Evolutionary conservation across 495 filamentous ascomycete species (phyloP), one percentile per base, ranked within the genome.

Genomic region (Echria macrotheca): DNA sequence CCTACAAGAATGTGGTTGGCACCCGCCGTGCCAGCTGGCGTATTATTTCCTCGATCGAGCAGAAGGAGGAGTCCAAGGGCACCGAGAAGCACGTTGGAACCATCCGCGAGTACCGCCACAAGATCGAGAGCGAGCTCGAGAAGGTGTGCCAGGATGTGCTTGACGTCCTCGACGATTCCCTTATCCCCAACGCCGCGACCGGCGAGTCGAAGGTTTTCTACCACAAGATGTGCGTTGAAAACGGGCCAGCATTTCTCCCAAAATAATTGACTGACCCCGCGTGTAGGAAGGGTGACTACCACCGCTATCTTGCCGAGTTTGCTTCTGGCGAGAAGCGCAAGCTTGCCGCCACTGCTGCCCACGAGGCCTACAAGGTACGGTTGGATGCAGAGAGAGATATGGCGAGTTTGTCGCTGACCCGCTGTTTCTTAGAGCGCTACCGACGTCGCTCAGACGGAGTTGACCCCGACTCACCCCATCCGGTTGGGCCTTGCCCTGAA

Each of bases 151-250:
- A 96, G 73, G 93, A 99, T 80, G 91, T 99, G 39, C 83, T 99
- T 58, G 83, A 95, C 61, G 93, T 99, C 50, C 80, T 99, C 53
- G 94, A 97, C 65, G 79, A 96, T 60, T 85, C 84, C 57, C 80
- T 99, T 63, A 99, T 99, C 64, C 91, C 94, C 69, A 91, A 96
- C 78, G 93, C 93, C 59, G 88, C 94, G 71, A 87, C 90, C 55
- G 93, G 93, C 72, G 93, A 99, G 81, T 96, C 90, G 61, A 97
- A 96, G 81, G 93, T 99, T 61, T 99, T 99, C 71, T 99, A 99
- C 78, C 95, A 96, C 86, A 99, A 99, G 85, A 99, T 99, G 93
- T 97, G 73, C 4, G 41, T 44, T 35, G 23, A 8, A 15, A 8
- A 63, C 68, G 59, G 7, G 8, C 24, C 24, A 10, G 2, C 0